Evolutionary conservation across 1,139 yeast genomes (phyloP).

Genomic region (Debaryomyces nepalensis): DNA sequence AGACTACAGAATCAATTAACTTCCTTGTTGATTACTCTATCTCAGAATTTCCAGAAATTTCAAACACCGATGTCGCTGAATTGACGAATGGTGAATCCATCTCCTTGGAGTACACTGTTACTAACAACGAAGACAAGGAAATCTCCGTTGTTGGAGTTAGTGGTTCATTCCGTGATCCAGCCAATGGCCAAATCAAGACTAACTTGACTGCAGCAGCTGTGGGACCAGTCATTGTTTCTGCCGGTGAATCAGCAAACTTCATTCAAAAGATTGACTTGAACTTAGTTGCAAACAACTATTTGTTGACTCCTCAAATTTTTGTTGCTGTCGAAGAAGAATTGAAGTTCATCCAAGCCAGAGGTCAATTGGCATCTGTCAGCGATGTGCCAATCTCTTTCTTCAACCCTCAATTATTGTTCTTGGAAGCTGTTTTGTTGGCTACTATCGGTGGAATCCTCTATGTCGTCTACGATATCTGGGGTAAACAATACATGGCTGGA

Average conservation of each 20-base stretch:
- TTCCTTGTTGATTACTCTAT: slow-evolving; percentile 48
- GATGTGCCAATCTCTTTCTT: slow-evolving; percentile 73
- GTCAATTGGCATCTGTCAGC: slow-evolving; percentile 59
- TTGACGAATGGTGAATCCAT: slow-evolving; percentile 58
- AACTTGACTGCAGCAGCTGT: slow-evolving; percentile 69
- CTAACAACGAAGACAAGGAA: slow-evolving; percentile 59
- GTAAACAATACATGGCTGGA: slow-evolving; percentile 44
- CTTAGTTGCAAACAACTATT: slow-evolving; percentile 61
- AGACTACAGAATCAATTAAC: slow-evolving; percentile 29
- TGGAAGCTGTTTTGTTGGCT: slow-evolving; percentile 58
- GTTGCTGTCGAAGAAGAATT: slow-evolving; percentile 56
- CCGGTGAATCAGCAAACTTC: slow-evolving; percentile 55
- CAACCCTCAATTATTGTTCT: slow-evolving; percentile 71
- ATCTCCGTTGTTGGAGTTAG: slow-evolving; percentile 71
- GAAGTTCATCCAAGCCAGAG: slow-evolving; percentile 61
- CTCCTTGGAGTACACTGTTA: slow-evolving; percentile 57
- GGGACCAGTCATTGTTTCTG: slow-evolving; percentile 60
- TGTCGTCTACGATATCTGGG: slow-evolving; percentile 48
- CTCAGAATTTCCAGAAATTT: slow-evolving; percentile 44
- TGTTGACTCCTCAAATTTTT: slow-evolving; percentile 64
- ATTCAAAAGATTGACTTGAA: slow-evolving; percentile 60
- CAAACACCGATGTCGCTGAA: slow-evolving; percentile 43
- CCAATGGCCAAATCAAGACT: slow-evolving; percentile 53
- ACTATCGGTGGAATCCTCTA: slow-evolving; percentile 58
- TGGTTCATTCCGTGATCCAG: slow-evolving; percentile 67